Evolutionary conservation across 345 rosid species (phyloP), one percentile per base, ranked within the genome.

Genomic region (Pistacia integerrima): DNA sequence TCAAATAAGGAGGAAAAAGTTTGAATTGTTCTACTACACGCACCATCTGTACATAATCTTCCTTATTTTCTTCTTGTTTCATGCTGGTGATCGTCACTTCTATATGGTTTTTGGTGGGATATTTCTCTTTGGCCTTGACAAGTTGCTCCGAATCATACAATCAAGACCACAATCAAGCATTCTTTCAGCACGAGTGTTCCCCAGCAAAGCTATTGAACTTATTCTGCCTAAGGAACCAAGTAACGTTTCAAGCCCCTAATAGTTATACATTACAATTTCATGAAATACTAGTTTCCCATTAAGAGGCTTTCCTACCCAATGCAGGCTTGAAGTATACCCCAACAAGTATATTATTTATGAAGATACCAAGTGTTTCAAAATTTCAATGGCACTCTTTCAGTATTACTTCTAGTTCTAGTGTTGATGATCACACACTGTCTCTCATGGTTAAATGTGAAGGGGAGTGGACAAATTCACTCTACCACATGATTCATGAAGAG

Each of bases 301-400:
- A 12, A 35, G 68, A 49, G 16, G 11, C n/a, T 67, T 36, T 78
- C 30, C 10, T 78, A 17, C 28, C 71, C 58, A 76, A 72, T 81
- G 67, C 88, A 94, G 97, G 89, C 70, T 81, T 94, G 81, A 84
- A 74, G 63, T 92, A 88, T 81, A 70, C 90, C 2, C 94, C 97
- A 0, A 83, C 92, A 5, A 90, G 97, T 81, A 72, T 88, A 67
- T 41, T 92, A 74, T 91, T 88, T 54, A 56, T 94, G 84, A 94
- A 92, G 86, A 83, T 94, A 79, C 91, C 94, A 0, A 70, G 73
- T 41, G 76, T 92, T 66, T 92, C 97, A 7, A 83, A 60, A 80
- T 84, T 85, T 60, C 93, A 94, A 57, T 91, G 97, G 97, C 98
- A 94, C 80, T 78, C 94, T 51, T 94, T 94, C 87, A 94, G 96